Evolutionary conservation across 2,329 filamentous ascomycete species (phyloP).

Genomic region (Aureobasidium zeae): DNA sequence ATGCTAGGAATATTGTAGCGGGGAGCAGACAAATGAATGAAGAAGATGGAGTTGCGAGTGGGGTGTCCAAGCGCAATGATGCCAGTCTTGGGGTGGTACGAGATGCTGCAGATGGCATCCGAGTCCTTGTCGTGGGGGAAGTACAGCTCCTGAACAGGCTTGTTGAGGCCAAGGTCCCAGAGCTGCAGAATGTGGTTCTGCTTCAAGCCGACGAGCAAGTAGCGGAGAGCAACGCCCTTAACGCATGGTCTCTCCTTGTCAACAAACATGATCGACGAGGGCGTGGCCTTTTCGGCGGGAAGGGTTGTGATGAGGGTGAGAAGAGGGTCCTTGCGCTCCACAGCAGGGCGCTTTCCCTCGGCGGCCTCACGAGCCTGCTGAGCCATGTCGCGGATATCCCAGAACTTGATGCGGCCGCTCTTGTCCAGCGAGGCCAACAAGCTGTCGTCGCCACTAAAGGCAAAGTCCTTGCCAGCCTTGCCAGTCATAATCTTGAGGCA

Average conservation of each 20-base stretch:
- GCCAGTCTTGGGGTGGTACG: conserved; percentile 83
- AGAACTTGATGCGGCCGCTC: conserved; percentile 92
- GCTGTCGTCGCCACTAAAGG: conserved; percentile 92
- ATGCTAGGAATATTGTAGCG: conserved; percentile 75
- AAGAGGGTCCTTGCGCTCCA: conserved; percentile 77
- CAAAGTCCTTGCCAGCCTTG: conserved; percentile 97
- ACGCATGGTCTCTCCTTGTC: conserved; percentile 92
- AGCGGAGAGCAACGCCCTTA: conserved; percentile 81
- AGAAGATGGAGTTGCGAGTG: conserved; percentile 94
- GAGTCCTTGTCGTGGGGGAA: conserved; percentile 93
- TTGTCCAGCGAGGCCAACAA: conserved; percentile 94
- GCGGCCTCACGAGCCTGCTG: conserved; percentile 37
- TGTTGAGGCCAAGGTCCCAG: conserved; percentile 92
- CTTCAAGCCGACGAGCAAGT: conserved; percentile 96
- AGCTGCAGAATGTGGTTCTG: conserved; percentile 98
- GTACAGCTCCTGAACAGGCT: conserved; percentile 94
- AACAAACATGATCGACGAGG: conserved; percentile 88
- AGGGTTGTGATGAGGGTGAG: conserved; percentile 80
- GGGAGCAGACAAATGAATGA: conserved; percentile 88
- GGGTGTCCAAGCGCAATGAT: conserved; percentile 94
- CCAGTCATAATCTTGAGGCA: conserved; percentile 90
- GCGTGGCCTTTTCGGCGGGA: conserved; percentile 88
- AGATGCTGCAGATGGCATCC: conserved; percentile 94
- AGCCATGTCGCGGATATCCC: conserved; percentile 81
- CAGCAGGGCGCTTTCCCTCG: conserved; percentile 37